Evolutionary conservation across 139 green algal genomes (phyloP).

Genomic region (Pleodorina starrii): DNA sequence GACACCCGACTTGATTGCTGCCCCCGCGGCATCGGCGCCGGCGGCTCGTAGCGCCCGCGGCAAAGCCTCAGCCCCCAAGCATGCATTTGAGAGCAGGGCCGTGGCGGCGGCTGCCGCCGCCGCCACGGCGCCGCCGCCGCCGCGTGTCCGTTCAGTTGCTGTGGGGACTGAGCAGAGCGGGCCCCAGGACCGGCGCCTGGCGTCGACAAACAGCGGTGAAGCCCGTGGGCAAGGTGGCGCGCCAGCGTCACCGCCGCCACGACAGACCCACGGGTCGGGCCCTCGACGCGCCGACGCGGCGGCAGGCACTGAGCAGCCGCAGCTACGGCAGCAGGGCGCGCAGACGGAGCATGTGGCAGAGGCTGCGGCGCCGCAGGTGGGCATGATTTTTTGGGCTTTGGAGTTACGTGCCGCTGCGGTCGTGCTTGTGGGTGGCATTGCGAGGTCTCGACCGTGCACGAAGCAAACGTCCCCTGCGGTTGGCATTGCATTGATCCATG

Average conservation of each 20-base stretch:
- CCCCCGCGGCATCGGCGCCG: neutral
- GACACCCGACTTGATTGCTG: neutral
- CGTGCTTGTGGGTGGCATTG: too few species aligned
- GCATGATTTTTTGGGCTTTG: too few species aligned
- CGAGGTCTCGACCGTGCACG: too few species aligned
- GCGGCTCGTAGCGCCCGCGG: neutral
- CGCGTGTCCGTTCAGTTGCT: neutral
- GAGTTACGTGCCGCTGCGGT: too few species aligned
- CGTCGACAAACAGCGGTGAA: neutral
- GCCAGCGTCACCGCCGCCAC: neutral
- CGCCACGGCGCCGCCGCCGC: neutral
- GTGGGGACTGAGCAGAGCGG: neutral
- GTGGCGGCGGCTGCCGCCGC: neutral
- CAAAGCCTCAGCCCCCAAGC: neutral
- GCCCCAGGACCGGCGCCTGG: neutral
- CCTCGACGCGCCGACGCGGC: neutral
- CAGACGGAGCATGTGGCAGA: neutral
- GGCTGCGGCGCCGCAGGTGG: neutral
- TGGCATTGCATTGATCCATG: too few species aligned
- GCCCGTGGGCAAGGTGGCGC: neutral
- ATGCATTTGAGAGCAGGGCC: too few species aligned
- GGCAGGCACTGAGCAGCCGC: neutral
- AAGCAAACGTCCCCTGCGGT: too few species aligned
- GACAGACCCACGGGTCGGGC: neutral
- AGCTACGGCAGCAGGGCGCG: constrained; percentile 10